Evolutionary conservation across 306 rosid species (phyloP), one percentile per base, ranked within the genome.

Genomic region (Herpetospermum pedunculosum): DNA sequence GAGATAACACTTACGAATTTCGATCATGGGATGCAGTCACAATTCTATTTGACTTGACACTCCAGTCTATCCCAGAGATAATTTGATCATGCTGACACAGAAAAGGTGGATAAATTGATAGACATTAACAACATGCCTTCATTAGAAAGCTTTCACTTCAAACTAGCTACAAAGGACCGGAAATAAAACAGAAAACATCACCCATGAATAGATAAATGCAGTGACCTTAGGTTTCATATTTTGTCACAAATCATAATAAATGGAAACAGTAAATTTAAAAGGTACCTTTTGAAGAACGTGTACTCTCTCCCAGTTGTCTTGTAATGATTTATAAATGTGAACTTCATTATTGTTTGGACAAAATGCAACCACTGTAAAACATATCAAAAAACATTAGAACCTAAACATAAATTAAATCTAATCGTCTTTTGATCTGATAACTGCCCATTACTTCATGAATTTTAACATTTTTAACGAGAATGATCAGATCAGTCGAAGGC

Each of bases 11-110:
- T 94, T 77, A 94, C 97, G 99, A 94, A 87, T 89, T 91, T 40
- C 97, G 91, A 87, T 91, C 99, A 80, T 89, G 97, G 74, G 97
- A 95, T 65, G 96, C 92, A 37, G 96, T 91, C 70, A 95, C 99
- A 55, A 95, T 95, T 83, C 65, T 89, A 87, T 95, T 95, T 70
- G 96, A 85, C 75, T 76, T 88, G 32, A 85, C 68, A 70, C 97
- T 91, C 99, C 99, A 94, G 81, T 91, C 99, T 69, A 94, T 85
- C 74, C 92, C 97, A 68, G 92, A 89, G 76, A 94, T 69, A 80
- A 94, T 81, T 84, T 94, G 99, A 85, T 94, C 99, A 79, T 94
- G 97, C 99, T 94, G 96, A 23, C 30, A 83, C 50, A 75, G 26
- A 58, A 54, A 44, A 73, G 28, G 28, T 38, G 21, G 38, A 50